Evolutionary conservation across 768 basidiomycete genomes (phyloP), one percentile per base, ranked within the genome.

Genomic region (Mycena vitilis): DNA sequence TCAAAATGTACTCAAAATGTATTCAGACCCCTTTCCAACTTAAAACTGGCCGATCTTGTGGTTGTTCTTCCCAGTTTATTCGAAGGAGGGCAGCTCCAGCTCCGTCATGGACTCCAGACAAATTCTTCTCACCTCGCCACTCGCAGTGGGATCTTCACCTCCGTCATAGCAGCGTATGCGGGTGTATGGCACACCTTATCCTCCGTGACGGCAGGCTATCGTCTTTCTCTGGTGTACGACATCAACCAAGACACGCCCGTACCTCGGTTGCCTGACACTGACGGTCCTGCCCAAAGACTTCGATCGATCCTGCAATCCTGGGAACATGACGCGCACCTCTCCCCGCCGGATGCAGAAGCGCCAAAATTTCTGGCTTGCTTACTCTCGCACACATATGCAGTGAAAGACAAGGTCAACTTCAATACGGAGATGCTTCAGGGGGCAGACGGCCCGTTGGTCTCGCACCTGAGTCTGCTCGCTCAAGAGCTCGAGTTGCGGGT

Each of bases 171-270:
- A 5, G 58, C 58, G 8, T 60, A 60, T 22, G 23, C 8, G 6
- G 58, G 58, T 16, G 58, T 60, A 16, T 4, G 23, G 5, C 44
- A 36, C 22, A 15, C 34, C 44, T 18, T 25, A 36, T 44, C 42
- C 1, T 16, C n/a, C n/a, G n/a, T 60, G 5, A 15, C 23, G n/a
- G 45, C 58, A 7, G 58, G 58, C 5, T 60, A 60, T 34, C 58
- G 58, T 3, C 18, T 60, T 13, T 45, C 58, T 20, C 44, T 60
- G 12, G 44, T 60, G 2, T 60, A 60, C n/a, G 58, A 60, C 10
- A 22, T 47, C 9, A 7, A 44, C 18, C 18, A 16, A 4, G 5
- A 12, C 5, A 47, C 1, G 8, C 11, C 11, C 4, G 18, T 16
- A 1, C 15, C 13, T 16, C 15, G 44, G 13, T 18, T 45, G 15